Base-by-base conservation (phyloP, 768 basidiomycete genomes). In the Mycena kentingensis region DNA sequence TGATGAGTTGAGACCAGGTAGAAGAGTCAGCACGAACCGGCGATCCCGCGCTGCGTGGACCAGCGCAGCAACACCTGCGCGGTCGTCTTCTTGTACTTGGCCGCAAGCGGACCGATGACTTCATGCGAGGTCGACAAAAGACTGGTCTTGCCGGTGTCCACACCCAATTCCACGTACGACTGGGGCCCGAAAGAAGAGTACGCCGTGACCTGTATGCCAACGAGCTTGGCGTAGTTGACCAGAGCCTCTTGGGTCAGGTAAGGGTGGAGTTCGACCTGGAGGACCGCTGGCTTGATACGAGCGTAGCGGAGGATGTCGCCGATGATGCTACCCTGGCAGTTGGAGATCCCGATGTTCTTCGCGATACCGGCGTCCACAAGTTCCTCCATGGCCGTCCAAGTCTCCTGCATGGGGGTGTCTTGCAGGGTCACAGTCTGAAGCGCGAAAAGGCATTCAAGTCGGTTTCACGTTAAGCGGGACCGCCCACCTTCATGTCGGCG, bases 271-370 rank as follows among this genome's bases (percentile, higher is more conserved):
- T 85, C 82, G 18, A 86, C 77, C 65, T 90, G 88, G 60, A 89
- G 83, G 15, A 82, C 77, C 29, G 81, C 82, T 16, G 88, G 86
- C n/a, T 78, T 71, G 58, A 87, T 76, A 58, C 83, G 82, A 46
- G 91, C 91, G 64, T 93, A 93, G 53, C 84, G 85, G 46, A 88
- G 72, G 49, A 93, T 75, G 62, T 94, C 93, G 41, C 86, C 71
- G 61, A 94, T 75, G 46, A 92, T 67, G 11, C 81, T 75, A 8
- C 88, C 88, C 59, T 80, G 78, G 72, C 80, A 85, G 73, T 93
- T 93, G 63, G 88, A 85, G 58, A 91, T 64, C 51, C 90, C 93
- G 59, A 95, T 90, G 64, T 92, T 88, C 75, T 82, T 90, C 10
- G 75, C 81, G 34, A 85, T 66, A 7, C 85, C 85, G 36, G 78